phyloP scores from a whole-genome alignment of 352 stramenopile species.

The Globisporangium polare region DNA sequence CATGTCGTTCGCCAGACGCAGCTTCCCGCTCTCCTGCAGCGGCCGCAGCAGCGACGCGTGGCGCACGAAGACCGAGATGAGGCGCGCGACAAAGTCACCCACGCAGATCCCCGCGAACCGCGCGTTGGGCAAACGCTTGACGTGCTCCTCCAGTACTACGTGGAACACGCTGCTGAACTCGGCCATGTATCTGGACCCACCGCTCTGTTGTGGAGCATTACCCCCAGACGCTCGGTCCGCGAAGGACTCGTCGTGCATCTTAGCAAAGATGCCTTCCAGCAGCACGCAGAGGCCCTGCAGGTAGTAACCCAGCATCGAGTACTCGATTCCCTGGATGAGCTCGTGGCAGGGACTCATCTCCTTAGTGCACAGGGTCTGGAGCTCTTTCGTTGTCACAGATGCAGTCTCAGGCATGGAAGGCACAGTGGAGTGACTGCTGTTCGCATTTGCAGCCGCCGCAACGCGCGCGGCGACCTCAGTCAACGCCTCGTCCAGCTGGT shows the following conservation, averaged over 20 bases:
- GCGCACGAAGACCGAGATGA: conserved; percentile 77
- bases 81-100: conserved; percentile 57
- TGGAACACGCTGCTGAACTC: conserved; percentile 67
- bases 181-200: conserved; percentile 72
- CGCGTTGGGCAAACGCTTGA: conserved; percentile 53
- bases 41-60: conserved; percentile 71
- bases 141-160: conserved; percentile 70
- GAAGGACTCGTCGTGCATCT: conserved; percentile 87
- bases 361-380: conserved; percentile 31
- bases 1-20: conserved; percentile 82
- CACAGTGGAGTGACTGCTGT: not conserved
- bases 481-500: conserved; percentile 59
- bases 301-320: conserved; percentile 65
- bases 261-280: conserved; percentile 60
- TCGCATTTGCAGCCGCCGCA: conserved; percentile 15
- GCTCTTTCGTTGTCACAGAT: conserved; percentile 27
- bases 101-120: conserved; percentile 51
- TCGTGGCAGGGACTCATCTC: conserved; percentile 43
- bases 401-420: not conserved
- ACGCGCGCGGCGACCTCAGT: conserved; percentile 51
- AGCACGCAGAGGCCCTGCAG: conserved; percentile 54
- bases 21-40: conserved; percentile 71
- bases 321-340: conserved; percentile 52
- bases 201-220: conserved; percentile 10
- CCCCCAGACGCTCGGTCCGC: conserved; percentile 23